phyloP scores from a whole-genome alignment of 164 flowering plant species.

The Macadamia integrifolia region DNA sequence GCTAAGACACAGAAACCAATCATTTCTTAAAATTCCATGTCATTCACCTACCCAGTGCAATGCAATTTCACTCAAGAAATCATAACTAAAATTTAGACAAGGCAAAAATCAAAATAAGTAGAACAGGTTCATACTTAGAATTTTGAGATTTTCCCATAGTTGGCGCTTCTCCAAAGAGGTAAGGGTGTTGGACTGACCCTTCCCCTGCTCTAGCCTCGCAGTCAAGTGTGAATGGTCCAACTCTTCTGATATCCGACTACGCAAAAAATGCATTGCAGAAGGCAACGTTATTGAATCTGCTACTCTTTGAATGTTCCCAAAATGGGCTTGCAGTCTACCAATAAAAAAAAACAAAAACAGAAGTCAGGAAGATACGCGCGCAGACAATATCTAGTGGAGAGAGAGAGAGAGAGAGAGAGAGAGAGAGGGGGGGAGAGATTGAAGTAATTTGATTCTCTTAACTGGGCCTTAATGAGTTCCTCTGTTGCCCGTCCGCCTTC shows the following conservation, averaged over 20 bases:
- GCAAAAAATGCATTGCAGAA: constrained; percentile 58
- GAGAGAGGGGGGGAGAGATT: not conserved
- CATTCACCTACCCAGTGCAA: not conserved
- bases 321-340: constrained; percentile 74
- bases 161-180: constrained; percentile 65
- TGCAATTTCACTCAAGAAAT: not conserved
- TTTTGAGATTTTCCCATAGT: constrained; percentile 82
- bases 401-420: not conserved
- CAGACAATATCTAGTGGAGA: not conserved
- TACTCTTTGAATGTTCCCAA: constrained; percentile 69
- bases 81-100: not conserved
- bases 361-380: not conserved
- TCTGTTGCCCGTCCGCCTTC: constrained; percentile 48
- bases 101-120: not conserved
- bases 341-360: constrained; percentile 1
- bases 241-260: constrained; percentile 54
- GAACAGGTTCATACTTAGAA: constrained; percentile 49
- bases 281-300: constrained; percentile 81
- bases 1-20: not conserved
- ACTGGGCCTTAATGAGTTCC: constrained; percentile 79
- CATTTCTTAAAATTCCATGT: not conserved
- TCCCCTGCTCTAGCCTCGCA: constrained; percentile 60
- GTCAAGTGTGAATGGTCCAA: constrained; percentile 56
- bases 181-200: constrained; percentile 56
- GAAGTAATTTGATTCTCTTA: constrained; percentile 23